Evolutionary conservation across 2,329 filamentous ascomycete genomes (phyloP).

Genomic region (Trichoderma hamatum): DNA sequence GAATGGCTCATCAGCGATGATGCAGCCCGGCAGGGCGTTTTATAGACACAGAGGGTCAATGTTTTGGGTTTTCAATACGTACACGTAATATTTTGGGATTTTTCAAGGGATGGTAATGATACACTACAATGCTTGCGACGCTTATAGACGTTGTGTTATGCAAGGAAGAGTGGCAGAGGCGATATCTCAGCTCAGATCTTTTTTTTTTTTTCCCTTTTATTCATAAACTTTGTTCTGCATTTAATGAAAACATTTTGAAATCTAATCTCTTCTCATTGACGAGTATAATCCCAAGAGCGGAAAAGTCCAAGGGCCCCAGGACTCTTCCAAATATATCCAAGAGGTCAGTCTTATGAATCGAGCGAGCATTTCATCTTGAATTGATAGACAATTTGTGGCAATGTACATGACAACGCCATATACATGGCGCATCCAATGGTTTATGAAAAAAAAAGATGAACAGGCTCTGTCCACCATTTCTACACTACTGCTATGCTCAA

Average conservation of each 20-base stretch:
- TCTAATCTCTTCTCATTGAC: not conserved
- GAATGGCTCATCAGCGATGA: not conserved
- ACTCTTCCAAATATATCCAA: not conserved
- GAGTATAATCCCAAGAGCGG: no score
- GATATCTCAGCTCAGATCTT: conserved; percentile 1
- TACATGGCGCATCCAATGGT: conserved; percentile 9
- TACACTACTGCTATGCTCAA: conserved; percentile 4
- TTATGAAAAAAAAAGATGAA: not conserved
- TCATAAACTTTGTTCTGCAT: not conserved
- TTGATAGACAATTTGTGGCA: not conserved
- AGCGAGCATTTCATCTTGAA: not conserved
- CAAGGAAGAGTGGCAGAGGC: conserved; percentile 16
- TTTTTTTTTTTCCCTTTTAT: not conserved
- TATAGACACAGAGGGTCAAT: conserved; percentile 4
- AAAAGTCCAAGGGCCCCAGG: not conserved
- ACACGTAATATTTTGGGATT: not conserved
- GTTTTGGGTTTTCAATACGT: not conserved
- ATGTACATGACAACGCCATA: not conserved
- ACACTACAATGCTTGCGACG: conserved; percentile 16
- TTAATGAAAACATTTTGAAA: not conserved
- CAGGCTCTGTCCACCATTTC: not conserved
- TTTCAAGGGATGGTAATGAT: conserved; percentile 17
- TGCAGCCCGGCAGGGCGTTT: conserved; percentile 9
- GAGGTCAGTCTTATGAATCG: not conserved
- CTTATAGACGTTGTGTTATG: conserved; percentile 26